Evolutionary conservation across 2,329 filamentous ascomycete genomes (phyloP), one percentile per base, ranked within the genome.

Genomic region (Aurifilum marmelostoma): DNA sequence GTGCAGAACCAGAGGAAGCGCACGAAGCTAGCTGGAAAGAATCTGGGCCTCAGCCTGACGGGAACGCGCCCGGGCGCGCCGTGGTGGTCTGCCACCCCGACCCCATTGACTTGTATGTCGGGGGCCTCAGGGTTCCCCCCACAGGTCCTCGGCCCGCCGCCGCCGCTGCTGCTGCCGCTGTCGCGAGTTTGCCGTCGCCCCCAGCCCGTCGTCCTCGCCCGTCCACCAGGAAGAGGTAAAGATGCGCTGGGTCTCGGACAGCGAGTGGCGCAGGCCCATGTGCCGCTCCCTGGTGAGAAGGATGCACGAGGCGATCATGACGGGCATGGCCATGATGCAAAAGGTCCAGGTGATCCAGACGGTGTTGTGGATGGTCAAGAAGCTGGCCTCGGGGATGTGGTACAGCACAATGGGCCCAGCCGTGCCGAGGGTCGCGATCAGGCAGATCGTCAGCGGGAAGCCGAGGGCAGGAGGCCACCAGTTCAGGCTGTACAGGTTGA

Each of bases 321-420:
- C 87, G 2, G 89, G 89, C 80, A 90, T 83, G 56, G 88, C 87
- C 89, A 91, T 91, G 74, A 88, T 88, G 74, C 89, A 82, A 77
- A 91, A 91, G 0, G 89, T 90, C 87, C 89, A 90, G 11, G 86
- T 85, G 71, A 91, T 89, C 89, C 89, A 91, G 1, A 85, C 83
- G 1, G 89, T 91, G 76, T 91, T 91, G 78, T 90, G 87, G 9
- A 80, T 76, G 12, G 85, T 88, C 59, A 90, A 78, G 62, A 84
- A 87, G 63, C 82, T 82, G 2, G 84, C 80, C 62, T 84, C 81
- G 0, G 85, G 84, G 29, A 83, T 79, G 67, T 86, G 81, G 73
- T 90, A 91, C 37, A 91, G 77, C 4, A 87, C 86, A 5, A 91
- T 84, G 0, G 89, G 89, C 0, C 82, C 82, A 21, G 83, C 82